Conservation (phyloP, 2,329 filamentous ascomycete species). For the Plectosphaerella cucumerina region DNA sequence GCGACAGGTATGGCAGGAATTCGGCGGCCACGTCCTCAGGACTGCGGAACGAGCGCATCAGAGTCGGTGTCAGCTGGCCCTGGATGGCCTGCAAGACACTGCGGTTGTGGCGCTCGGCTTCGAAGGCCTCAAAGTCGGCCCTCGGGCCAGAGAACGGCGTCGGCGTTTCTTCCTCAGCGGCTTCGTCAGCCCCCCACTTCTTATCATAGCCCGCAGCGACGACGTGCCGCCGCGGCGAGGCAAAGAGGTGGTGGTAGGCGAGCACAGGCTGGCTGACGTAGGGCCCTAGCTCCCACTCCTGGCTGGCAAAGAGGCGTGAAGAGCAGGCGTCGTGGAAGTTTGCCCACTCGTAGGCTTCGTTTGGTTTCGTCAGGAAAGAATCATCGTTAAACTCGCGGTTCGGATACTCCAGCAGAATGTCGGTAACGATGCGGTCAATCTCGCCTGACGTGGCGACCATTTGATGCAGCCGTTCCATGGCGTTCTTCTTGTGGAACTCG, state of each 20-base stretch:
- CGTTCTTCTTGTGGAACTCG: conserved; percentile 67
- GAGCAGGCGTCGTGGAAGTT: conserved; percentile 87
- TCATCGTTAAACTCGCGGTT: conserved; percentile 91
- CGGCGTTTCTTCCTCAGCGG: conserved; percentile 47
- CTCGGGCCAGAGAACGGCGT: conserved; percentile 77
- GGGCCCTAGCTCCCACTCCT: conserved; percentile 87
- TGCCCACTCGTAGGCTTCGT: conserved; percentile 87
- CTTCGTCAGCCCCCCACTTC: conserved; percentile 38
- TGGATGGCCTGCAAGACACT: conserved; percentile 72
- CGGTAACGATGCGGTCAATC: conserved; percentile 71
- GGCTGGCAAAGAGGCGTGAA: conserved; percentile 71
- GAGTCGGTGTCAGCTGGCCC: conserved; percentile 62
- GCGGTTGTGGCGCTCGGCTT: conserved; percentile 75
- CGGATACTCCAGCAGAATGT: conserved; percentile 85
- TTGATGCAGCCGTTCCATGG: conserved; percentile 67
- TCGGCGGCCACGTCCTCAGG: conserved; percentile 74
- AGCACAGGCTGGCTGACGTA: conserved; percentile 85
- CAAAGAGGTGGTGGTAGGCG: conserved; percentile 89
- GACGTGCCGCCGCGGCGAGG: conserved; percentile 57
- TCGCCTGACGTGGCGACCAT: conserved; percentile 80
- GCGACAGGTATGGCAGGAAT: conserved; percentile 77
- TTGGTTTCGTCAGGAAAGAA: conserved; percentile 82
- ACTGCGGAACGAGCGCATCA: conserved; percentile 76
- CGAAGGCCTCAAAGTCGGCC: conserved; percentile 77
- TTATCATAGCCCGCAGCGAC: conserved; percentile 36